Evolutionary conservation across 116 monocot genomes (phyloP), one percentile per base, ranked within the genome.

Genomic region (Papilionanthe hybrid): DNA sequence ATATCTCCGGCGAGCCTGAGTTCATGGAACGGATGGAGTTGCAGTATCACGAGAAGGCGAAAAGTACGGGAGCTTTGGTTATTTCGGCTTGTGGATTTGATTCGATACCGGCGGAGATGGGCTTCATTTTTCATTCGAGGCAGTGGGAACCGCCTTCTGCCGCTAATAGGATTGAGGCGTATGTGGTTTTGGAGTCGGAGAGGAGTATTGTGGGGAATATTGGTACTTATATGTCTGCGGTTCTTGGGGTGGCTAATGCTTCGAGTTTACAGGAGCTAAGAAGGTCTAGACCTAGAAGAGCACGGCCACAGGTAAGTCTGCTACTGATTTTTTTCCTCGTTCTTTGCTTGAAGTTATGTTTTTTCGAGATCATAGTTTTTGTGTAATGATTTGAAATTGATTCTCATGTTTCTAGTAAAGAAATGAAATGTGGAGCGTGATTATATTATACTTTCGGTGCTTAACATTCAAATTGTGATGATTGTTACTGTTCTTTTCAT

Each of bases 11-110:
- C 22, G 99, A 99, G 88, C 95, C 99, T 6, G 99, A 92, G 95
- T 99, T 95, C 84, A 99, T 99, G 93, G 99, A 99, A 91, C 42
- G 95, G 75, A 84, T 86, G 75, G 99, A 95, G 88, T 89, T 82
- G 8, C 75, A 81, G 23, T 75, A 86, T 83, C 93, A 93, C 43
- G 89, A 89, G 12, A 47, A 47, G 65, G 99, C 95, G 17, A 83
- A 49, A 20, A 78, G 80, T 75, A 32, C 55, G 4, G 99, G 99
- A 28, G 78, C 93, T 56, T 80, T 99, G 66, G 83, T 99, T 57
- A 84, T 99, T 25, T 93, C 95, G 48, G 99, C 93, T 4, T 99
- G 93, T 42, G 95, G 99, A 57, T 99, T 90, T 55, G 95, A 99
- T 65, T 99, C 99, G 9, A 83, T 95, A 18, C 99, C 95, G 60